Base-by-base conservation (phyloP, 352 stramenopile species). In the Poterioochromonas sp. region DNA sequence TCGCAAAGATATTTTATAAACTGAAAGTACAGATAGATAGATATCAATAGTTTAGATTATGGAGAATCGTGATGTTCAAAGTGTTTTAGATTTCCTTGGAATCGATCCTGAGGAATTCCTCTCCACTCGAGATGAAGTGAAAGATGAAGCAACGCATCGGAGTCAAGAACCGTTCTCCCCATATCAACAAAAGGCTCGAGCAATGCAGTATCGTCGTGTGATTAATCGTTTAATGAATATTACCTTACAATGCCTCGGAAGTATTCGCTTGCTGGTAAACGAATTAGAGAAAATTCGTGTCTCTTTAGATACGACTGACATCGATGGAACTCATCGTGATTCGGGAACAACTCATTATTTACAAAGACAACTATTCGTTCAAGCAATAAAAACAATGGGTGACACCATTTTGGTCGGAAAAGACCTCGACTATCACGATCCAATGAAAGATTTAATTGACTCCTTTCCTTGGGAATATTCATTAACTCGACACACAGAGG, bases 401-500 rank as follows among this genome's bases (percentile, higher is more conserved):
- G 26, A 32, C 11, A 12, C 12, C 29, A 12, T 68, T 8, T 11
- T 68, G 11, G 29, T 35, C 5, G 58, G 12, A 32, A 5, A 39
- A 11, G 58, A 68, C 12, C 58, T 68, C 12, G 58, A 35, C 12
- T 8, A 39, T 8, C 12, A 68, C 5, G 58, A 68, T 39, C 58
- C 58, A 26, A 18, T 68, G 26, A 68, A 35, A 68, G 34, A 32
- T 32, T 26, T 68, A 11, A 18, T 68, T 8, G 58, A 68, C 5
- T 68, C 58, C 26, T 68, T 68, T 68, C 58, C 58, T 37, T 68
- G 58, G 58, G 26, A 68, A 68, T 26, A 32, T 39, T 40, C 26
- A 5, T 37, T 68, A 11, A n/a, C n/a, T n/a, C n/a, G n/a, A n/a
- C n/a, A n/a, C n/a, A 18, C 34, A 39, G 26, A 26, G 5, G 8